A percentile compares a stretch with the other conserved stretches of the same genome.
These are phyloP conservation scores for Scopulariopsis brevicaulis DNA, from an alignment of 2,329 filamentous ascomycete genomes.

Conservation along the genomic window DNA sequence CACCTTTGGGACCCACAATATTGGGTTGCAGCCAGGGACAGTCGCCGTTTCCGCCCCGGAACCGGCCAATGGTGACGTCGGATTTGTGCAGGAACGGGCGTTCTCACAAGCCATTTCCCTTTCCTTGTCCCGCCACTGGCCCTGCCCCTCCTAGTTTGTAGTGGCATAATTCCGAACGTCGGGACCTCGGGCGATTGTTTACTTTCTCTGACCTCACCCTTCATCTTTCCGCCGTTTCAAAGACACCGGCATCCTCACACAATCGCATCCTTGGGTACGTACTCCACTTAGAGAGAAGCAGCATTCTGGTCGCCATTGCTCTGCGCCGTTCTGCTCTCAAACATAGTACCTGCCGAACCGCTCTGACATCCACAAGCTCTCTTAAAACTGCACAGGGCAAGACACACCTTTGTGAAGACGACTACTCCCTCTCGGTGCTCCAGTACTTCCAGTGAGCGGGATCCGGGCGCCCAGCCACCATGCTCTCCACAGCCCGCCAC, in stretches of 20 bases:
- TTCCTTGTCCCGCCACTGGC: neutral
- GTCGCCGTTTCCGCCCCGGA: neutral
- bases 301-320: neutral
- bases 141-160: neutral
- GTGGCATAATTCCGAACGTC: neutral
- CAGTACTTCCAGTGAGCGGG: neutral
- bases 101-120: neutral
- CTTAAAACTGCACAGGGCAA: neutral
- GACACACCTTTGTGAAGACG: neutral
- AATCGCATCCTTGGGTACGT: neutral
- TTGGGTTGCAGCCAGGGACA: neutral
- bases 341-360: neutral
- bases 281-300: neutral
- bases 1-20: neutral
- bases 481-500: neutral
- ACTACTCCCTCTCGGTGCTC: neutral
- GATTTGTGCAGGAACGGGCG: too few relatives aligned
- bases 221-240: neutral
- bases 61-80: neutral
- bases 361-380: neutral
- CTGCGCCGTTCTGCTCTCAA: neutral
- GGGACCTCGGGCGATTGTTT: neutral
- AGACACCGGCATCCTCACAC: neutral
- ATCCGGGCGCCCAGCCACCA: neutral
- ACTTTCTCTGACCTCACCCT: neutral